Evolutionary conservation across 2,329 filamentous ascomycete species (phyloP), one percentile per base, ranked within the genome.

Genomic region (Lecanicillium sp.): DNA sequence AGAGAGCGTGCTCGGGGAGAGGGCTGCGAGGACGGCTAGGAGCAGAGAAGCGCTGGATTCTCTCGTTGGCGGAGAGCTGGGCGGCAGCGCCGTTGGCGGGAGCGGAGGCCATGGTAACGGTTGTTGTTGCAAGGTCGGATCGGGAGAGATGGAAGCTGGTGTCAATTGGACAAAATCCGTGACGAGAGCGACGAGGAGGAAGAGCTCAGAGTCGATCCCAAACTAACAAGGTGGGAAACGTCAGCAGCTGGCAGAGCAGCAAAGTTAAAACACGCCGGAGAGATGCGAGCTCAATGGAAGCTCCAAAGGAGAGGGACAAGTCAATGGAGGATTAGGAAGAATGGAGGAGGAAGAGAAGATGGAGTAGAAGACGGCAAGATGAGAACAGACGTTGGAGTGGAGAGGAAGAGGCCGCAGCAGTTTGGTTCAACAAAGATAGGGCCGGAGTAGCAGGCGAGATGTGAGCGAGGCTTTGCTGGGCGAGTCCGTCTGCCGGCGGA

Each of bases 31-130:
- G 86, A 59, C 92, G 80, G 72, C 87, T 95, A 53, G 92, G 87
- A 57, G 90, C 87, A 55, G 82, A 78, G 67, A 98, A 98, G 55
- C 92, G 88, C 67, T 85, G 83, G 70, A 98, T 96, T 73, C 96
- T 96, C 75, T 98, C 92, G 75, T 98, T 95, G 66, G 86, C 89
- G 62, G 84, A 87, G 48, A 74, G 59, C 48, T 62, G 64, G 56
- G 67, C 67, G 52, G 68, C 70, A 55, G 64, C 63, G 57, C 65
- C 63, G 54, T 64, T 67, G 48, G 67, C 54, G 52, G 68, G 57
- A 48, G 69, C 62, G 48, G 48, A 48, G 64, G 75, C 66, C 73
- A 82, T 83, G 57, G 57, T 67, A 62, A 57, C 45, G 40, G 45
- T 42, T 33, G 28, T 40, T 43, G 40, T 39, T 25, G 22, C 7